Conservation (phyloP, 106 monocot species). For the Dendrobium officinale region DNA sequence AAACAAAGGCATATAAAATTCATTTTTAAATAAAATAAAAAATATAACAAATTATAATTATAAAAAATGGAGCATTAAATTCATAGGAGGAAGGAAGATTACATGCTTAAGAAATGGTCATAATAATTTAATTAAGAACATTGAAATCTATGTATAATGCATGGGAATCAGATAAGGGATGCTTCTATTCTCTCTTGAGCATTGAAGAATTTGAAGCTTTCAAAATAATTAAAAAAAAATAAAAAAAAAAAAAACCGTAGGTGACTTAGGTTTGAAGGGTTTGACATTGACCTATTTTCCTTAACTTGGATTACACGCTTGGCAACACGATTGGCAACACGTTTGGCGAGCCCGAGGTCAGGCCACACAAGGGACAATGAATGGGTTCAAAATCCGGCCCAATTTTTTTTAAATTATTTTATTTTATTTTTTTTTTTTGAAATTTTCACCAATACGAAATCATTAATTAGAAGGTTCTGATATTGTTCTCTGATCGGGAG, state of each 20-base stretch:
- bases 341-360: neutral
- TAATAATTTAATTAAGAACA: too few relatives aligned
- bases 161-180: neutral
- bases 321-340: neutral
- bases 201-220: neutral
- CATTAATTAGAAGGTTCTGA: constrained; percentile 5
- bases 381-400: neutral
- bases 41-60: too few relatives aligned
- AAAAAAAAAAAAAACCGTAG: neutral
- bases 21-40: too few relatives aligned
- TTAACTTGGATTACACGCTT: neutral
- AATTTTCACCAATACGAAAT: neutral
- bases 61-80: too few relatives aligned
- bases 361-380: neutral
- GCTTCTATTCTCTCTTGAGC: neutral
- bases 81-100: too few relatives aligned
- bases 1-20: too few relatives aligned
- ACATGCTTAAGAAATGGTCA: too few relatives aligned
- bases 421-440: neutral
- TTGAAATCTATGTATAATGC: too few relatives aligned
- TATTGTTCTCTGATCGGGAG: neutral
- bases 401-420: neutral
- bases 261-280: neutral
- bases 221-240: too few relatives aligned
- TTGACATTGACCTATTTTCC: neutral